Percentiles rank a stretch among this genome's conserved stretches.
Conservation (phyloP, 2,329 filamentous ascomycete species). For the Aaosphaeria arxii region DNA sequence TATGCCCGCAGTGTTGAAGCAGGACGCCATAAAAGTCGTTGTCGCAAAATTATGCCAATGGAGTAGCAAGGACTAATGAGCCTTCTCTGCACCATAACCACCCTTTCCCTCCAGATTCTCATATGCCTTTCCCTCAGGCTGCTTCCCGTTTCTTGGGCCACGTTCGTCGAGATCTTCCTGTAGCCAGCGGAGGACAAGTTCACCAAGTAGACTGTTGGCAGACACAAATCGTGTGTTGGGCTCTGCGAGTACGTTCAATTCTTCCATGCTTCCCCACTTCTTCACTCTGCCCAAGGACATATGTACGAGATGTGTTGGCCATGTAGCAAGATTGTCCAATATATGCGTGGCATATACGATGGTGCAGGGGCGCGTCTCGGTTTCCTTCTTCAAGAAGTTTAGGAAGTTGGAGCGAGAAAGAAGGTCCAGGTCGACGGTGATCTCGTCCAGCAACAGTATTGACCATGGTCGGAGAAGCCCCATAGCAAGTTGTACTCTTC, state of each 20-base stretch:
- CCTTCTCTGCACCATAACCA: conserved; percentile 61
- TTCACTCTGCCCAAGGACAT: conserved; percentile 89
- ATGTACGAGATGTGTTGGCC: conserved; percentile 94
- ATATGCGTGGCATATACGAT: conserved; percentile 98
- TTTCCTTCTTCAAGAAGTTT: conserved; percentile 81
- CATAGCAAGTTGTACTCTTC: conserved; percentile 94
- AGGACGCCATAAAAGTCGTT: neutral
- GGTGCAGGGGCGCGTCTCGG: conserved; percentile 75
- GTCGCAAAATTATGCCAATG: neutral
- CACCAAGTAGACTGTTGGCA: conserved; percentile 81
- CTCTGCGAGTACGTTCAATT: conserved; percentile 52
- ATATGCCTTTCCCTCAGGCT: conserved; percentile 65
- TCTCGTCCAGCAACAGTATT: conserved; percentile 88
- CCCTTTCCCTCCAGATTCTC: conserved; percentile 57
- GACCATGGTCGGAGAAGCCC: conserved; percentile 88
- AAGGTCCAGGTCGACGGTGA: conserved; percentile 94
- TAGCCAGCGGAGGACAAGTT: conserved; percentile 86
- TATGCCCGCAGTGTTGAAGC: conserved; percentile 25
- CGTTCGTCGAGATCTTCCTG: conserved; percentile 73
- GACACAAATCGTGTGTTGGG: conserved; percentile 32
- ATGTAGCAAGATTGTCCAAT: conserved; percentile 87
- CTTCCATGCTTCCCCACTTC: conserved; percentile 75
- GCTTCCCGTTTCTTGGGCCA: conserved; percentile 66
- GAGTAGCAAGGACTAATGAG: neutral
- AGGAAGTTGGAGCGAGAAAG: conserved; percentile 83